phyloP scores from a whole-genome alignment of 2,329 filamentous ascomycete species.

The Pestalotiopsis sp. region DNA sequence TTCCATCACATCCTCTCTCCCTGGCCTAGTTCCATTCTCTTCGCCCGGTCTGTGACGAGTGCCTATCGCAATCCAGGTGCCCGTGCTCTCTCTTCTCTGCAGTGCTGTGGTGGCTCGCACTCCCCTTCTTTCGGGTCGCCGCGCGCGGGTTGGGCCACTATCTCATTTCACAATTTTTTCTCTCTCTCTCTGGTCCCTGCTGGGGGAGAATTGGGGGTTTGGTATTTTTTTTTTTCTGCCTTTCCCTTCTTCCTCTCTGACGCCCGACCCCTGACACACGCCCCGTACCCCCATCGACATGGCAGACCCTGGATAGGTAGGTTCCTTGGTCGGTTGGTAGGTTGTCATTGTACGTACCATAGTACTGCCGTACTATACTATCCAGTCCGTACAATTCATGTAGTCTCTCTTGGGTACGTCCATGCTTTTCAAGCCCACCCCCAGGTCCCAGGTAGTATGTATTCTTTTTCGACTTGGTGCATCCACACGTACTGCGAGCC shows the following conservation, averaged over 20 bases:
- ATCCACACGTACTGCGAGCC: constrained; percentile 16
- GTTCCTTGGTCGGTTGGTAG: background rate
- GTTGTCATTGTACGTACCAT: background rate
- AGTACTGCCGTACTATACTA: background rate
- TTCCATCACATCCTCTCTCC: background rate
- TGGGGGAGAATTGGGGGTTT: background rate
- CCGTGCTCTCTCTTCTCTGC: background rate
- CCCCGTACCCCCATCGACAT: background rate
- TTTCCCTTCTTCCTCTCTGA: background rate
- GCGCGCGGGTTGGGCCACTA: constrained; percentile 11
- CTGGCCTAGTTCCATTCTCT: background rate
- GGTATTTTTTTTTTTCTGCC: background rate
- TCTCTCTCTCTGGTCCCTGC: background rate
- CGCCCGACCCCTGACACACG: constrained; percentile 4
- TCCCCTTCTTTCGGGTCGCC: background rate
- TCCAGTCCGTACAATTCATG: background rate
- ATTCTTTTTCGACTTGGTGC: constrained; percentile 19
- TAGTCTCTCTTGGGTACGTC: background rate
- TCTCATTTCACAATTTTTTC: constrained; percentile 12
- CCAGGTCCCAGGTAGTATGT: background rate
- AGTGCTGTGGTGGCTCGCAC: background rate
- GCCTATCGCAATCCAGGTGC: constrained; percentile 10
- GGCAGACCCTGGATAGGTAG: background rate
- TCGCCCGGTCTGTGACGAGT: constrained; percentile 11
- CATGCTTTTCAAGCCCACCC: constrained; percentile 15